phyloP scores from a whole-genome alignment of 83 land plant species.

The Isoetes engelmannii region DNA sequence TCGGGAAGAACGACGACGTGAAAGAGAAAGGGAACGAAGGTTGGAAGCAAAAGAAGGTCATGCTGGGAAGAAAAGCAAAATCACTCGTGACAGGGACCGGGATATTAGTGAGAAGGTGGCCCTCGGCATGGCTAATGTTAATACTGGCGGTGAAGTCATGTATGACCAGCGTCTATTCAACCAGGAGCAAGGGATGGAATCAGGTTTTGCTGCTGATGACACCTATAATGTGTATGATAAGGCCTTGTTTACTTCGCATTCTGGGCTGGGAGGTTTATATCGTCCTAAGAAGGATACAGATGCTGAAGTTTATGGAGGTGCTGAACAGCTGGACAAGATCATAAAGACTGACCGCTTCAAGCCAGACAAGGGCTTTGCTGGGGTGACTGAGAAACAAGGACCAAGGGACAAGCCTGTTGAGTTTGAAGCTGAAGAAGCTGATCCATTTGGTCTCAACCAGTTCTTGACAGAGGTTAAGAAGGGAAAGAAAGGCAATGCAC shows the following conservation, averaged over 20 bases:
- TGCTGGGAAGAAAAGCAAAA: conserved; percentile 80
- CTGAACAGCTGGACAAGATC: conserved; percentile 11
- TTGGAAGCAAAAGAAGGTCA: conserved; percentile 79
- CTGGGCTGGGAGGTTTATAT: conserved; percentile 12
- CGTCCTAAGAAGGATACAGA: neutral
- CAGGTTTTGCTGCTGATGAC: conserved; percentile 85
- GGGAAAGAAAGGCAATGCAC: conserved; percentile 7
- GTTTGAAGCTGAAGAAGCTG: conserved; percentile 5
- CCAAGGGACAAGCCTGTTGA: conserved; percentile 16
- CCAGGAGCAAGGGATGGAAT: conserved; percentile 95
- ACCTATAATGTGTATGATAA: conserved; percentile 79
- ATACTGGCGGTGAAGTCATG: conserved; percentile 73
- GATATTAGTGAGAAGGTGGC: conserved; percentile 95
- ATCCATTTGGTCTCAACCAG: conserved; percentile 12
- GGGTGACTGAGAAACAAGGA: conserved; percentile 8
- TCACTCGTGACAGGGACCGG: conserved; percentile 85
- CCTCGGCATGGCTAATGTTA: conserved; percentile 82
- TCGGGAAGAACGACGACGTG: conserved; percentile 74
- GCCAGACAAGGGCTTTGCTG: conserved; percentile 14
- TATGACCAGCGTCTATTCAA: conserved; percentile 87
- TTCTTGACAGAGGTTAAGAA: conserved; percentile 6
- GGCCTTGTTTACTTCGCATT: conserved; percentile 69
- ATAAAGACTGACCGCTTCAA: conserved; percentile 5
- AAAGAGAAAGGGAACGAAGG: conserved; percentile 87
- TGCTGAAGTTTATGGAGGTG: conserved; percentile 1